These are phyloP conservation scores for Suzukiozyma palmioleophila DNA, from an alignment of 1,139 yeast genomes.

Conservation along the genomic window DNA sequence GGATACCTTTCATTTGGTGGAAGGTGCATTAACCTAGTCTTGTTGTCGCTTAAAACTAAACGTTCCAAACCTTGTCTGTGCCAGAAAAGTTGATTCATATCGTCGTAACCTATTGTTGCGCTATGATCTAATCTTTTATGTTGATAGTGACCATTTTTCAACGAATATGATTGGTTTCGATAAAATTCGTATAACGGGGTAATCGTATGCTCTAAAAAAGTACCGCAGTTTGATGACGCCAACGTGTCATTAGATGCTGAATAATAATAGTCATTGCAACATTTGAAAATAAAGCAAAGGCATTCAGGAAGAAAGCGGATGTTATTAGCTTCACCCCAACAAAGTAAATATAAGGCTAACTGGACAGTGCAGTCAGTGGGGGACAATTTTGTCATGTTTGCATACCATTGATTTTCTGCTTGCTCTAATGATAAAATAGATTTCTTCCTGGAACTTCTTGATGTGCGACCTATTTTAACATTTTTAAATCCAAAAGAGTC, in stretches of 20 bases:
- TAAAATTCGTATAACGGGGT: constrained; percentile 70
- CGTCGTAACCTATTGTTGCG: constrained; percentile 56
- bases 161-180: constrained; percentile 49
- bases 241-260: constrained; percentile 33
- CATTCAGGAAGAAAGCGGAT: constrained; percentile 84
- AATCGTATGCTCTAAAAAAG: constrained; percentile 61
- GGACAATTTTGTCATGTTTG: constrained; percentile 51
- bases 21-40: constrained; percentile 35
- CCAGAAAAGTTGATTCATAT: constrained; percentile 64
- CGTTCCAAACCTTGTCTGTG: constrained; percentile 45
- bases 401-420: constrained; percentile 76
- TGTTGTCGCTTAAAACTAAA: constrained; percentile 33
- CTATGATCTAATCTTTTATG: constrained; percentile 51
- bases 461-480: constrained; percentile 31
- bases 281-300: constrained; percentile 72
- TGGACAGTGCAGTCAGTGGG: constrained; percentile 60
- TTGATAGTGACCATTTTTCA: constrained; percentile 31
- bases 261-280: constrained; percentile 66
- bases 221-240: constrained; percentile 14
- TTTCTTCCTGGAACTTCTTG: constrained; percentile 23
- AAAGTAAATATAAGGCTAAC: constrained; percentile 61
- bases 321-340: constrained; percentile 92
- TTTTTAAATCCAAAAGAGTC: constrained; percentile 75
- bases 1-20: constrained; percentile 45
- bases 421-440: constrained; percentile 50